Conservation (phyloP, 1,284 basidiomycete genomes). For the Cutaneotrichosporon sp. region DNA sequence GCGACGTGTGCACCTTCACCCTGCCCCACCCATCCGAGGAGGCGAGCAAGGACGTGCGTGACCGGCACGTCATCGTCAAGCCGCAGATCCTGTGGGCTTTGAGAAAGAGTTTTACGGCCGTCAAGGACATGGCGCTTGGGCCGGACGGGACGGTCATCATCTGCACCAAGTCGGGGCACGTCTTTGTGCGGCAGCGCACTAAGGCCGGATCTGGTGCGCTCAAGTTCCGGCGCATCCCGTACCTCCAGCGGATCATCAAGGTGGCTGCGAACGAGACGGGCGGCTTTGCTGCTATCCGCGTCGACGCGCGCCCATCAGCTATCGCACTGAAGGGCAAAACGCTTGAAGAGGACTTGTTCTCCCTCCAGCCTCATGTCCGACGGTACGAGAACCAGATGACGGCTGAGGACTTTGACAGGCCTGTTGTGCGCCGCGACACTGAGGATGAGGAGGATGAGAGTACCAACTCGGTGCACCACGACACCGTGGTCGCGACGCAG, state of each 20-base stretch:
- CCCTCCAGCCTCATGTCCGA: conserved; percentile 61
- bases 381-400: conserved; percentile 50
- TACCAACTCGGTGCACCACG: conserved; percentile 47
- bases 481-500: conserved; percentile 44
- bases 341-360: conserved; percentile 67
- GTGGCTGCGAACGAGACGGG: conserved; percentile 88
- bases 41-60: conserved; percentile 43
- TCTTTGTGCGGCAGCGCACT: conserved; percentile 73
- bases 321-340: conserved; percentile 64
- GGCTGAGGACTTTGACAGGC: conserved; percentile 43
- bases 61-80: conserved; percentile 60
- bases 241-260: conserved; percentile 76
- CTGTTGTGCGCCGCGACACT: conserved; percentile 6
- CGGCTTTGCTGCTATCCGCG: conserved; percentile 79
- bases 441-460: conserved; percentile 52
- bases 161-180: conserved; percentile 91
- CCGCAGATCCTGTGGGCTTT: conserved; percentile 91
- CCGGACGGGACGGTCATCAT: conserved; percentile 84
- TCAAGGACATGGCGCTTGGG: conserved; percentile 85
- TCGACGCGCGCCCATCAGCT: conserved; percentile 65
- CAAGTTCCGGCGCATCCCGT: conserved; percentile 79
- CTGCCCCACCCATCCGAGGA: conserved; percentile 56
- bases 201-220: conserved; percentile 61
- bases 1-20: conserved; percentile 87
- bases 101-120: conserved; percentile 79